Base-by-base conservation (phyloP, 768 basidiomycete species). In the Infundibulicybe gibba region DNA sequence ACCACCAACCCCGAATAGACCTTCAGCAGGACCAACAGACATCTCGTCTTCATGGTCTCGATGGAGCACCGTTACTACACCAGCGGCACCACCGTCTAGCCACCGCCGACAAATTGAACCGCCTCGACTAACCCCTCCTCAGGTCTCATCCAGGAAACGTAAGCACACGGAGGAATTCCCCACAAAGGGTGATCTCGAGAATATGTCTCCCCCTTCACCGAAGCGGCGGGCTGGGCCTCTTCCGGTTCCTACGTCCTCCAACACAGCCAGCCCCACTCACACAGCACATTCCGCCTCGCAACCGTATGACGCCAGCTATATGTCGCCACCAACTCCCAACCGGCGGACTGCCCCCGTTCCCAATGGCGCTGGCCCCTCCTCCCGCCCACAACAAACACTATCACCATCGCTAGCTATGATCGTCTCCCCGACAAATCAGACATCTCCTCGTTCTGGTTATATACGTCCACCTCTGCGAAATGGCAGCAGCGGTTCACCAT, bases 341-440 rank as follows among this genome's bases (percentile, higher is more conserved):
- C 25, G 8, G 25, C 25, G 25, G 25, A 8, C 25, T 25, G 25
- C 25, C 4, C 25, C 25, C 25, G 25, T 25, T 25, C 25, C 25
- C 25, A 25, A 25, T 25, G 25, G 25, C 8, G 25, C 25, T 25
- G 25, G 25, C 8, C 62, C 62, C 11, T 66, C 66, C 5, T 58
- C 63, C 41, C 62, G 67, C 46, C 66, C 61, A 44, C 66, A 64
- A 8, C 75, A 77, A 49, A 78, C 70, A 10, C 67, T 84, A 21
- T 83, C 81, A 2, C 83, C 83, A 6, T 83, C 81, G 14, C 58
- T 83, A 34, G 81, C 81, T 14, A 76, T 81, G 71, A 77, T 83
- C 55, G 72, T 83, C 38, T 81, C 81, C n/a, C 81, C 81, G 0
- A 65, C 68, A 5, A 71, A 72, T 43, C 66, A 71, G 47, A 63